Evolutionary conservation across 306 rosid species (phyloP).

Genomic region (Canavalia ensiformis): DNA sequence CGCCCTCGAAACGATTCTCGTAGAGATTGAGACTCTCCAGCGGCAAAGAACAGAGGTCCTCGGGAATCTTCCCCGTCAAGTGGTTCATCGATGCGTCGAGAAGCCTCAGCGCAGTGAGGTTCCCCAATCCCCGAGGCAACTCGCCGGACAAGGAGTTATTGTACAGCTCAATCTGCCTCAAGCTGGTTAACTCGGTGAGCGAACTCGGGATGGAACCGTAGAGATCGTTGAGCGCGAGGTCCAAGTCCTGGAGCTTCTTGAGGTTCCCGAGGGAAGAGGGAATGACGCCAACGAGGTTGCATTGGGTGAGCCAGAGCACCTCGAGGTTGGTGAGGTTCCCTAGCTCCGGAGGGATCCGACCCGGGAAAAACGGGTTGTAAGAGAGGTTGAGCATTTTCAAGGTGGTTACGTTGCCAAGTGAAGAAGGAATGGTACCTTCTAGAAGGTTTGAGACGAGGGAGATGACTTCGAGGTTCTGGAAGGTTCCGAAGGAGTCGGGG

Average conservation of each 20-base stretch:
- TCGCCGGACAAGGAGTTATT: conserved; percentile 82
- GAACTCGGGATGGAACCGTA: conserved; percentile 74
- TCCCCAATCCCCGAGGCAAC: conserved; percentile 73
- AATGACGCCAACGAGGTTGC: conserved; percentile 75
- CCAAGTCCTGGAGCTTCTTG: conserved; percentile 65
- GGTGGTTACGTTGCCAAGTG: conserved; percentile 63
- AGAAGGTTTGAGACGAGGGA: conserved; percentile 77
- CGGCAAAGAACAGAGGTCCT: conserved; percentile 64
- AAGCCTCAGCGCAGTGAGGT: conserved; percentile 63
- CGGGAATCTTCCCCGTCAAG: conserved; percentile 75
- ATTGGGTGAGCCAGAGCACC: conserved; percentile 77
- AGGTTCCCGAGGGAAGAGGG: conserved; percentile 74
- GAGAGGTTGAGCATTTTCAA: conserved; percentile 86
- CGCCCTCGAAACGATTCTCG: conserved; percentile 81
- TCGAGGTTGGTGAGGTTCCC: conserved; percentile 79
- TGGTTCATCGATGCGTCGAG: conserved; percentile 88
- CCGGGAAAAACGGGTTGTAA: conserved; percentile 84
- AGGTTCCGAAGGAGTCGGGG: conserved; percentile 62
- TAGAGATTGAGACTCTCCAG: conserved; percentile 81
- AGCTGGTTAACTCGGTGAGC: conserved; percentile 62
- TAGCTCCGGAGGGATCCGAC: conserved; percentile 74
- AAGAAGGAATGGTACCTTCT: conserved; percentile 66
- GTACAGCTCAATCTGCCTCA: conserved; percentile 79
- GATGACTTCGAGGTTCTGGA: conserved; percentile 70
- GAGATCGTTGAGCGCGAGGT: conserved; percentile 71